Percentiles rank a stretch among this genome's conserved stretches.
phyloP scores from a whole-genome alignment of 192 early-diverging fungal genomes.

The Mortierella antarctica region DNA sequence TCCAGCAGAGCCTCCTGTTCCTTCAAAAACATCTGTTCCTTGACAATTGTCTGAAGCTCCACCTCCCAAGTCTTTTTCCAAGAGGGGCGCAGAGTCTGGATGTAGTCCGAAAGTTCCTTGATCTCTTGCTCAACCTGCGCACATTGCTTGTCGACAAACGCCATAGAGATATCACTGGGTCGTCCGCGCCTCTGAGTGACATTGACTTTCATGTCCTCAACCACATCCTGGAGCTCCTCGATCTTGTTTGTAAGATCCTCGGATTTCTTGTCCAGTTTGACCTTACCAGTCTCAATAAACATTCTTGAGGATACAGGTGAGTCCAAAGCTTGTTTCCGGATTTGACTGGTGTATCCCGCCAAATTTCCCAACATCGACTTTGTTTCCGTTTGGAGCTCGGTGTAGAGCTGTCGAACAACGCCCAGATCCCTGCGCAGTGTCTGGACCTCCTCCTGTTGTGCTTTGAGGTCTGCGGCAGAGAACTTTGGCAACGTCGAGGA shows the following conservation, averaged over 20 bases:
- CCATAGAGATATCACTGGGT: conserved; percentile 66
- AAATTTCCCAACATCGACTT: conserved; percentile 53
- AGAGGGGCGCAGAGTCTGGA: conserved; percentile 70
- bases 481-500: conserved; percentile 2
- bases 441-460: conserved; percentile 59
- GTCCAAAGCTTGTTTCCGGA: conserved; percentile 49
- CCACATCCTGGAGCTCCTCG: conserved; percentile 73
- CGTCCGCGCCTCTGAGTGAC: conserved; percentile 73
- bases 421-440: conserved; percentile 60
- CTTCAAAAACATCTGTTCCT: conserved; percentile 84
- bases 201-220: conserved; percentile 81
- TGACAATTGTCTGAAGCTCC: conserved; percentile 83
- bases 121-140: conserved; percentile 62
- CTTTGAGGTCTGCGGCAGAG: conserved; percentile 42
- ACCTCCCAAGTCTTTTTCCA: conserved; percentile 90
- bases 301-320: conserved; percentile 46
- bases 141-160: conserved; percentile 64
- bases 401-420: conserved; percentile 62
- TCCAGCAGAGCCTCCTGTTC: conserved; percentile 79
- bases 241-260: conserved; percentile 60
- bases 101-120: conserved; percentile 63
- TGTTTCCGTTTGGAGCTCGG: conserved; percentile 60
- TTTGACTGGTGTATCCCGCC: conserved; percentile 46
- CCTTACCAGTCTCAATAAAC: conserved; percentile 71
- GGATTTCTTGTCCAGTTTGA: conserved; percentile 64